These are phyloP conservation scores for Phytophthora hibernalis DNA, from an alignment of 352 stramenopile species.

Conservation along the genomic window DNA sequence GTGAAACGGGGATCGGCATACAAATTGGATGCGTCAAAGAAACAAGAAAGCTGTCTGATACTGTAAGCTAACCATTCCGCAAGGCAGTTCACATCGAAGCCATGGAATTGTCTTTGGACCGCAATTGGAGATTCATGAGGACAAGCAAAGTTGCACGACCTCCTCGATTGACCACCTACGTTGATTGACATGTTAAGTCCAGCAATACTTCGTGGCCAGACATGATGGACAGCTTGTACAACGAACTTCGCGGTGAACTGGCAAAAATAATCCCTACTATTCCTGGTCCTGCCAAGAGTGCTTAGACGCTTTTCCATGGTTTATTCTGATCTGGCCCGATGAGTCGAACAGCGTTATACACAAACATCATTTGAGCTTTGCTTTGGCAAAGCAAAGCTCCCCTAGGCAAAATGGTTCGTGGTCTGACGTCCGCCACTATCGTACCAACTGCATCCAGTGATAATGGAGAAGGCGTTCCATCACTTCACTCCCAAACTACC, in stretches of 20 bases:
- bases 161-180: too few species aligned
- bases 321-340: neutral
- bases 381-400: neutral
- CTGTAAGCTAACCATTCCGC: constrained; percentile 4
- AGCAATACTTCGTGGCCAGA: too few species aligned
- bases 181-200: too few species aligned
- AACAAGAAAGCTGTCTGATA: constrained; percentile 16
- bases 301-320: neutral
- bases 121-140: neutral
- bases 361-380: too few species aligned
- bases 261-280: constrained; percentile 7
- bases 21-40: neutral
- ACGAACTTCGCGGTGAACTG: too few species aligned
- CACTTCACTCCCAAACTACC: neutral
- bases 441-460: constrained; percentile 31
- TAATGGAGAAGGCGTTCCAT: neutral
- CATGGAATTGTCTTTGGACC: neutral
- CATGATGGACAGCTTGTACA: too few species aligned
- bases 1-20: neutral
- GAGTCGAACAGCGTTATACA: neutral
- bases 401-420: constrained; percentile 20
- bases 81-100: too few species aligned
- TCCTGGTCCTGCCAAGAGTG: neutral
- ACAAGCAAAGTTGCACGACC: too few species aligned
- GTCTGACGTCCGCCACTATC: constrained; percentile 17